These are phyloP conservation scores for Salix caprea DNA, from an alignment of 345 rosid genomes.

Conservation along the genomic window DNA sequence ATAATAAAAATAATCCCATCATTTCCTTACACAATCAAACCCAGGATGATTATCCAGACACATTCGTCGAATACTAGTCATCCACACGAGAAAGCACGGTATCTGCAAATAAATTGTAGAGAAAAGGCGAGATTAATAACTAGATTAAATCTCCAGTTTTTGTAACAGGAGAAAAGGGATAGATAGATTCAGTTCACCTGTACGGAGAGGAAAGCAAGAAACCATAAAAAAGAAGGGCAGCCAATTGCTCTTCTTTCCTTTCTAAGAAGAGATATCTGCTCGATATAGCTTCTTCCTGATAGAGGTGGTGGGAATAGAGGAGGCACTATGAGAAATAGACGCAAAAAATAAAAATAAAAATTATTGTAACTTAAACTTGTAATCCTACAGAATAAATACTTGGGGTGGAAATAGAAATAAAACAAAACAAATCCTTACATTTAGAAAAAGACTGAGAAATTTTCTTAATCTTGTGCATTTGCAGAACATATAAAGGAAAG, in stretches of 20 bases:
- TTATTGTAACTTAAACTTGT: too few species aligned
- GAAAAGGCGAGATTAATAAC: background rate
- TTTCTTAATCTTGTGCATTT: constrained; percentile 50
- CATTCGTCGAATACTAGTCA: constrained; percentile 78
- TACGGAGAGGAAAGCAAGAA: constrained; percentile 51
- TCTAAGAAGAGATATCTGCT: constrained; percentile 53
- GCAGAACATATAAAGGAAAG: constrained; percentile 65
- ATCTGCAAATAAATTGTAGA: constrained; percentile 41
- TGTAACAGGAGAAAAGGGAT: background rate
- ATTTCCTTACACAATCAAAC: constrained; percentile 68
- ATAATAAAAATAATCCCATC: background rate
- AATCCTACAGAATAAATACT: too few species aligned
- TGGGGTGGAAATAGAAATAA: background rate
- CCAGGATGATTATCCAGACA: constrained; percentile 78
- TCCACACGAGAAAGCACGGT: constrained; percentile 77
- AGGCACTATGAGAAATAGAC: constrained; percentile 54
- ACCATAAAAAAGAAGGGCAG: constrained; percentile 80
- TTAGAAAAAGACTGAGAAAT: constrained; percentile 57
- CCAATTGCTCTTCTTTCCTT: constrained; percentile 53
- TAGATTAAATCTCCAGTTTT: background rate
- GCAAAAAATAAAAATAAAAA: background rate
- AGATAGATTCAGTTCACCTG: constrained; percentile 43
- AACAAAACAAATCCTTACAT: constrained; percentile 34
- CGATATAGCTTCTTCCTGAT: constrained; percentile 66
- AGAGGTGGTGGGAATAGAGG: constrained; percentile 72